Evolutionary conservation across 2,329 filamentous ascomycete genomes (phyloP), one percentile per base, ranked within the genome.

Genomic region (Stylonectria norvegica): DNA sequence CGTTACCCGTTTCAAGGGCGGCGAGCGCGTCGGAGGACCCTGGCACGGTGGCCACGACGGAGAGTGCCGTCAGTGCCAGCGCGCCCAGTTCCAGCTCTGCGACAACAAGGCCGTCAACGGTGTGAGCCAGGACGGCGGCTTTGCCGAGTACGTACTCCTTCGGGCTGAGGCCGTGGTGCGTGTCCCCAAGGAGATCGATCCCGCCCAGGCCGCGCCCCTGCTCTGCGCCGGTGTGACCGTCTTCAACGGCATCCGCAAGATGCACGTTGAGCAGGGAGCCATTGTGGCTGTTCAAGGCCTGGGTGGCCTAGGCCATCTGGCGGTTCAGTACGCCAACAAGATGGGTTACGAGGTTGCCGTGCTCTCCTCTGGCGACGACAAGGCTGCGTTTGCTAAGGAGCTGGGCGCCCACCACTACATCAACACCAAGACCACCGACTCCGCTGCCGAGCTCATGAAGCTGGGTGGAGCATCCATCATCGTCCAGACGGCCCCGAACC

Each of bases 311-410:
- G 86, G 86, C 2, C 86, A 91, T 61, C 62, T 91, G 20, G 86
- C 85, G 0, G 80, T 90, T 20, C 85, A 89, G 59, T 90, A 83
- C 59, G 85, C 85, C 4, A 70, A 70, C 35, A 81, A 81, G 63
- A 88, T 89, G 85, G 86, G 86, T 4, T 89, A 84, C 63, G 74
- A 78, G 42, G 79, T 86, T 5, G 79, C 79, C 2, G 86, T 83
- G 0, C 72, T 90, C 36, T 84, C 79, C 8, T 76, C 78, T 0
- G 79, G 80, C 7, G 74, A 79, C 44, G 72, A 69, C 50, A 91
- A 91, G 71, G 75, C 75, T 45, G 74, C 79, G 0, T 86, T 89
- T 55, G 84, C 85, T 0, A 62, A 54, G 42, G 40, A 65, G 39
- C 62, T 73, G 5, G 69, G 70, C 3, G 70, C 69, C 3, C 59